Conservation (phyloP, 108 stramenopile species). For the Phaeodactylum tricornutum region DNA sequence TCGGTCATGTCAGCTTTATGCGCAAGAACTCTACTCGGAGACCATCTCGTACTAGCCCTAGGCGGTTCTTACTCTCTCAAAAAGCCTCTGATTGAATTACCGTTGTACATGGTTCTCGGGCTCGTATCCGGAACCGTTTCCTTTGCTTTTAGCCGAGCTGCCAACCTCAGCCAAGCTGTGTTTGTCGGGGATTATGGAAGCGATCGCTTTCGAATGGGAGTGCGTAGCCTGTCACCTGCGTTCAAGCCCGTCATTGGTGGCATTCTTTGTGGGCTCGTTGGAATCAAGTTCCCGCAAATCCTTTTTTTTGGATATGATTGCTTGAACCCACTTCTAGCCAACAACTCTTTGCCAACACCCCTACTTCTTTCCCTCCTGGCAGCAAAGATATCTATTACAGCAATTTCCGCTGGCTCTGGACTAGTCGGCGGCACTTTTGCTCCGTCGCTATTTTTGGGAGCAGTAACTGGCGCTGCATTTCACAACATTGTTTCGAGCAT, state of each 20-base stretch:
- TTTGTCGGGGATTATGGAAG: constrained; percentile 62
- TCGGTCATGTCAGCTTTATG: constrained; percentile 72
- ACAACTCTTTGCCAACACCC: constrained; percentile 30
- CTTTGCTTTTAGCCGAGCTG: constrained; percentile 47
- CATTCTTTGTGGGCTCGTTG: constrained; percentile 62
- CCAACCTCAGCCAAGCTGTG: constrained; percentile 35
- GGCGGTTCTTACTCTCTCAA: constrained; percentile 33
- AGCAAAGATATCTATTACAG: constrained; percentile 70
- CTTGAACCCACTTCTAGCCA: constrained; percentile 70
- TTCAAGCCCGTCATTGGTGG: constrained; percentile 67
- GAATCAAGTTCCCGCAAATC: constrained; percentile 68
- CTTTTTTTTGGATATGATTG: constrained; percentile 92
- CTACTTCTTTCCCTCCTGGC: constrained; percentile 45
- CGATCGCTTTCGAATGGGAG: constrained; percentile 17
- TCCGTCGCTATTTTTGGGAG: constrained; percentile 87
- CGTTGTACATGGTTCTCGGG: constrained; percentile 77
- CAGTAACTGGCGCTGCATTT: constrained; percentile 78
- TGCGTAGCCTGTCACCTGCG: constrained; percentile 29
- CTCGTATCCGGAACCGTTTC: constrained; percentile 57
- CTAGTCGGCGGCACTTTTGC: constrained; percentile 90
- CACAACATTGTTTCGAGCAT: too few species aligned
- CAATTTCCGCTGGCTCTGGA: constrained; percentile 73
- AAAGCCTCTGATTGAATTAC: constrained; percentile 78
- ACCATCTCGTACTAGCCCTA: constrained; percentile 60
- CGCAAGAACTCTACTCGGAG: constrained; percentile 57